A percentile compares a stretch with the other conserved stretches of the same genome.
These are phyloP conservation scores for Lasiodiplodia sp. DNA, from an alignment of 2,329 filamentous ascomycete species.

Conservation along the genomic window DNA sequence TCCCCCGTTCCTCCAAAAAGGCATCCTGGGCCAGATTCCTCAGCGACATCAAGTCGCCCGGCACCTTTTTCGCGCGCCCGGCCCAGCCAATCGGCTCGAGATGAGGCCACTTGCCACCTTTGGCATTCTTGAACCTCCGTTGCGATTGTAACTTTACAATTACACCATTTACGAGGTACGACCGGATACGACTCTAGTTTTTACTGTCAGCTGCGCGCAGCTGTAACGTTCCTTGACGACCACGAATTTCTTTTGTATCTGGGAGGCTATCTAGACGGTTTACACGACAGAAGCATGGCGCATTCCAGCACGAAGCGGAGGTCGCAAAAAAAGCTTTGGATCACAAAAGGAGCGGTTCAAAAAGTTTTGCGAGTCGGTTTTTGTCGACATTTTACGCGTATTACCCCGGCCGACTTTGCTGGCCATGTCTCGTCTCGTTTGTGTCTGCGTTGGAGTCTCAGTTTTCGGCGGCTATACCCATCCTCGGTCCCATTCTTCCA, in stretches of 20 bases:
- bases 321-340: slow-evolving; percentile 21
- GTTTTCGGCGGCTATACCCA: slow-evolving; percentile 31
- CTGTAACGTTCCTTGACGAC: slow-evolving; percentile 33
- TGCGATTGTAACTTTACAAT: slow-evolving; percentile 41
- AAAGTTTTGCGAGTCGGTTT: slow-evolving; percentile 9
- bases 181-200: slow-evolving; percentile 44
- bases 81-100: slow-evolving; percentile 31
- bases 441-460: slow-evolving; percentile 10
- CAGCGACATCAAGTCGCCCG: slow-evolving; percentile 46
- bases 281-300: slow-evolving; percentile 11
- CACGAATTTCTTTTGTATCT: slow-evolving; percentile 41
- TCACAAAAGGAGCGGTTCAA: slow-evolving; percentile 22
- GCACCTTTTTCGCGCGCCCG: slow-evolving; percentile 42
- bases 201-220: slow-evolving; percentile 34
- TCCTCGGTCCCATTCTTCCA: slow-evolving; percentile 14
- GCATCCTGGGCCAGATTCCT: slow-evolving; percentile 49
- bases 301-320: not conserved
- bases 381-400: slow-evolving; percentile 14
- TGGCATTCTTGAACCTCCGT: slow-evolving; percentile 26
- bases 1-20: slow-evolving; percentile 45
- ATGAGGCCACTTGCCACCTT: not conserved
- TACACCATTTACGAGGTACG: slow-evolving; percentile 46
- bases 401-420: not conserved
- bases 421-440: slow-evolving; percentile 7
- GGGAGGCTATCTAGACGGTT: slow-evolving; percentile 24